phyloP scores from a whole-genome alignment of 2,329 filamentous ascomycete genomes.

The Colletotrichum tropicale region DNA sequence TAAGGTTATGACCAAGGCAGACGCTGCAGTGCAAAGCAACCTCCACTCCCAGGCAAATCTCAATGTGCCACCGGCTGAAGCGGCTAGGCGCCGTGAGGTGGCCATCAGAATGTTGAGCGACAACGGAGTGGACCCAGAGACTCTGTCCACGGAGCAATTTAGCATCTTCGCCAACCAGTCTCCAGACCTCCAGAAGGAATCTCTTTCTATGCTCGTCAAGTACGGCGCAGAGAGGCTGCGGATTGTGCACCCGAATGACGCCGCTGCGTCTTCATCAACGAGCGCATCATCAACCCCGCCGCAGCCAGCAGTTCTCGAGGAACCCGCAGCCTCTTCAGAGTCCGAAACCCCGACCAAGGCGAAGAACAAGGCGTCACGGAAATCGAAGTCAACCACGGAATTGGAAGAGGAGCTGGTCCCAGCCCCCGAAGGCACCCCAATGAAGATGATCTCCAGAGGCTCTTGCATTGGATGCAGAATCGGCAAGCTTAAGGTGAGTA shows the following conservation, averaged over 20 bases:
- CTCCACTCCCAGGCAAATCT: constrained; percentile 19
- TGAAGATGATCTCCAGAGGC: constrained; percentile 28
- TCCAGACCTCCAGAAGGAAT: constrained; percentile 58
- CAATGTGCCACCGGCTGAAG: constrained; percentile 46
- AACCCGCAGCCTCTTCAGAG: constrained; percentile 16
- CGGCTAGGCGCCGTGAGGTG: constrained; percentile 51
- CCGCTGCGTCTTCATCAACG: constrained; percentile 29
- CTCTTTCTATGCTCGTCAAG: constrained; percentile 58
- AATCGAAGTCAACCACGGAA: background rate
- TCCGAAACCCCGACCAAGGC: background rate
- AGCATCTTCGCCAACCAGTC: constrained; percentile 65
- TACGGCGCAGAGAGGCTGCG: constrained; percentile 62
- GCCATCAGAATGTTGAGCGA: constrained; percentile 52
- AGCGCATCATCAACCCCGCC: constrained; percentile 27
- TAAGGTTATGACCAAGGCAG: constrained; percentile 5
- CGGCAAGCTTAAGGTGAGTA: constrained; percentile 41
- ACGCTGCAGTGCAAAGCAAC: constrained; percentile 18
- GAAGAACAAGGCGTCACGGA: constrained; percentile 17
- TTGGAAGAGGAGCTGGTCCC: background rate
- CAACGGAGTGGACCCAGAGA: constrained; percentile 54
- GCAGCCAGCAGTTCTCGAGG: constrained; percentile 11
- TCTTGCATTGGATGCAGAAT: constrained; percentile 41
- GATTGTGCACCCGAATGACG: constrained; percentile 57
- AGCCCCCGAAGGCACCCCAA: background rate
- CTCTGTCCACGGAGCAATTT: constrained; percentile 60